Evolutionary conservation across 108 stramenopile genomes (phyloP), one percentile per base, ranked within the genome.

Genomic region (Fragilariopsis cylindrus): DNA sequence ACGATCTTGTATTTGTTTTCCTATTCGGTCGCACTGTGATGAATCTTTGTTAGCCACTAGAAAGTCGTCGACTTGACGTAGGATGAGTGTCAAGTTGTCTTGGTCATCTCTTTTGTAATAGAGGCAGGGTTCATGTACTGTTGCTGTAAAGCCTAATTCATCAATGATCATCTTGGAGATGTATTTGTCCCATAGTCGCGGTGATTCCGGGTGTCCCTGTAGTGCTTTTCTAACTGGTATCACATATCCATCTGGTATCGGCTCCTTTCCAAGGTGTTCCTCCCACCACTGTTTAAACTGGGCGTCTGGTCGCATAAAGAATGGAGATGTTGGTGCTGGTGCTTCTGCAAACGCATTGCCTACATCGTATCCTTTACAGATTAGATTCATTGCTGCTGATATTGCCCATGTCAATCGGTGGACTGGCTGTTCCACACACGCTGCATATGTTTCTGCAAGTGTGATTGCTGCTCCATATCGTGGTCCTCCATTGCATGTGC

Each of bases 351-450:
- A 85, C 9, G 81, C 84, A 67, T 85, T 76, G 0, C 52, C 54
- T 30, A 81, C 81, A 71, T 87, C 86, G 5, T 70, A 62, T 12
- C 73, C 75, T n/a, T 52, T 65, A 42, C 76, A 47, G n/a, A n/a
- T n/a, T 5, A 55, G 0, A 44, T 71, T 71, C 5, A 73, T 42
- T 0, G 44, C 54, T 19, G 82, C 77, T 13, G 82, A 46, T 7
- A 74, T 4, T 4, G 85, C 79, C 45, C 55, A 82, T 39, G 76
- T 76, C 4, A 82, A 16, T 2, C 78, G 66, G 7, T 72, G 46
- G 39, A 71, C 42, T 5, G 77, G 74, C 54, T 78, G 77, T 57
- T 85, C 74, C 19, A 84, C 56, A 67, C 77, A 78, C 3, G 63
- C 52, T 3, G 71, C 49, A 69, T 78, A 72, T 2, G 63, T 64